These are phyloP conservation scores for Monilinia aucupariae DNA, from an alignment of 2,329 filamentous ascomycete genomes.

Conservation along the genomic window DNA sequence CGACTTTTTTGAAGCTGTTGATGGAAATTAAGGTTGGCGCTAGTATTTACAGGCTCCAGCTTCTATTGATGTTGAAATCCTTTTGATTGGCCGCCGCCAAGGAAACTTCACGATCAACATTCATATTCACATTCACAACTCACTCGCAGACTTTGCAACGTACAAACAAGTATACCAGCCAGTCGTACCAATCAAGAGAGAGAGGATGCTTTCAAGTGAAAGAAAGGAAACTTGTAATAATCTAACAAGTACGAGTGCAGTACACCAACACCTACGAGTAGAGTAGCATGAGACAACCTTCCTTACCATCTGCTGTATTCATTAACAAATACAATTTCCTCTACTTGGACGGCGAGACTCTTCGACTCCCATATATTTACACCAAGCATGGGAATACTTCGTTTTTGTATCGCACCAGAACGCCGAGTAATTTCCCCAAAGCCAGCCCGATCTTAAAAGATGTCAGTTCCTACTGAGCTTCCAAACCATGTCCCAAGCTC, in stretches of 20 bases:
- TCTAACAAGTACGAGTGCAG: too few species aligned
- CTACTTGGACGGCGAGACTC: not conserved
- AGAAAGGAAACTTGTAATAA: not conserved
- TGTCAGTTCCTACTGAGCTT: conserved; percentile 28
- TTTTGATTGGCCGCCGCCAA: not conserved
- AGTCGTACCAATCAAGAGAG: too few species aligned
- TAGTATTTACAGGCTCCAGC: conserved; percentile 7
- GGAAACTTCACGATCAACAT: too few species aligned
- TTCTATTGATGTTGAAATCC: not conserved
- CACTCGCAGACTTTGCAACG: not conserved
- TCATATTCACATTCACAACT: not conserved
- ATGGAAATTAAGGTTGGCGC: conserved; percentile 16
- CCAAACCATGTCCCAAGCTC: conserved; percentile 84
- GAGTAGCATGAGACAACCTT: too few species aligned
- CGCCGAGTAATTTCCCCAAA: not conserved
- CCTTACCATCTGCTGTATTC: too few species aligned
- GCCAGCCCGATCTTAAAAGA: conserved; percentile 28
- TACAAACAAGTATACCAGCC: too few species aligned
- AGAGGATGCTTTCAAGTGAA: not conserved
- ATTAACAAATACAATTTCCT: not conserved
- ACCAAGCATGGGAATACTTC: not conserved
- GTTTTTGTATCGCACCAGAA: not conserved
- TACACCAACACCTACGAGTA: too few species aligned
- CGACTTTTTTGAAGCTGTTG: conserved; percentile 17
- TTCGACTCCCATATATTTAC: not conserved